Conservation (phyloP, 2,329 filamentous ascomycete species). For the Lecanicillium sp. region DNA sequence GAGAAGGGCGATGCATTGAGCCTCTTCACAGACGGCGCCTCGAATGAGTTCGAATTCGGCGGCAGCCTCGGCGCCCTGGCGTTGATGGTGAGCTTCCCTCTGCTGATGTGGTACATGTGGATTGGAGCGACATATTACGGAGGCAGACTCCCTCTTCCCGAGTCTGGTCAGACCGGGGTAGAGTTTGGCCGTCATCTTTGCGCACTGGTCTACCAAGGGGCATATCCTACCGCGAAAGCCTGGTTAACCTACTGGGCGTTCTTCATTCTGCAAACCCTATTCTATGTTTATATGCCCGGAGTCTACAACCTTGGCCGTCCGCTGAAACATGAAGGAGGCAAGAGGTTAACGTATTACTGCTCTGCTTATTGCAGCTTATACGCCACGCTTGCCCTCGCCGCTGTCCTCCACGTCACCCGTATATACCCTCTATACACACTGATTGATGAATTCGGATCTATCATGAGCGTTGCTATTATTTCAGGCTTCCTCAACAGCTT, state of each 20-base stretch:
- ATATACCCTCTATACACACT: conserved; percentile 84
- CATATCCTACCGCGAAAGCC: conserved; percentile 72
- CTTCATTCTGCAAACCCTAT: conserved; percentile 72
- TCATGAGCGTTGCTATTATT: conserved; percentile 87
- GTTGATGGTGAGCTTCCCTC: conserved; percentile 88
- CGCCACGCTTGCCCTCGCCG: conserved; percentile 64
- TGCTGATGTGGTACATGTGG: conserved; percentile 99
- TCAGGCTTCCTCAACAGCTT: conserved; percentile 79
- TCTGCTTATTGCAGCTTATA: conserved; percentile 84
- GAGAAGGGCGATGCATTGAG: background rate
- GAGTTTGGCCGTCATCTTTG: conserved; percentile 68
- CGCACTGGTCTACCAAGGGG: conserved; percentile 69
- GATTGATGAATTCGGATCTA: conserved; percentile 87
- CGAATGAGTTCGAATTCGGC: conserved; percentile 72
- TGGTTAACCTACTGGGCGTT: conserved; percentile 96
- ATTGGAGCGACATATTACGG: conserved; percentile 88
- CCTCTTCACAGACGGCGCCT: conserved; percentile 16
- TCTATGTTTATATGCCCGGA: conserved; percentile 80
- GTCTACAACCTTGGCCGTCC: conserved; percentile 84
- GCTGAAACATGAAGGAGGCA: conserved; percentile 70
- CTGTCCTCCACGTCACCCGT: conserved; percentile 71
- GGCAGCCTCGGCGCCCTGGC: conserved; percentile 67
- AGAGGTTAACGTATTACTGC: conserved; percentile 91
- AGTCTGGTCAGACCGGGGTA: conserved; percentile 54
- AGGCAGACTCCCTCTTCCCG: conserved; percentile 68